Percentiles rank a stretch among this genome's conserved stretches.
These are phyloP conservation scores for Bothriochloa decipiens DNA, from an alignment of 176 grass and related monocot species.

Conservation along the genomic window DNA sequence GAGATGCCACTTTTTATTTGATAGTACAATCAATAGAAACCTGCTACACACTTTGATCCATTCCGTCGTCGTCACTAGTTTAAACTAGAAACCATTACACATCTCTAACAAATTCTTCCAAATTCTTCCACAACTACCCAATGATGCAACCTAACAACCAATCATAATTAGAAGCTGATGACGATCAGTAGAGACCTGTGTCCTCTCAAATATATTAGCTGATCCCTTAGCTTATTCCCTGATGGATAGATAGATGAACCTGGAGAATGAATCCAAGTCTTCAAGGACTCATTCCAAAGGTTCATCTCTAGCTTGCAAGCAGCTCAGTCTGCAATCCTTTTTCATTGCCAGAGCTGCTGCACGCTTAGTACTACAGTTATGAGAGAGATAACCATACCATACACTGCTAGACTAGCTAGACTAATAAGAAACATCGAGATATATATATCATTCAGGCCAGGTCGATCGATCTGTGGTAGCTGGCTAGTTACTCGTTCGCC, in stretches of 20 bases:
- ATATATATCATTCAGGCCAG: neutral
- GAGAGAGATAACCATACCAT: slow-evolving; percentile 39
- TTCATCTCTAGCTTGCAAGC: slow-evolving; percentile 59
- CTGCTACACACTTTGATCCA: slow-evolving; percentile 64
- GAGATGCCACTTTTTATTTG: slow-evolving; percentile 50
- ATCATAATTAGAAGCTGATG: slow-evolving; percentile 42
- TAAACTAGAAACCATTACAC: slow-evolving; percentile 42
- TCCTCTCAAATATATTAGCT: slow-evolving; percentile 30
- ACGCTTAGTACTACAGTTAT: slow-evolving; percentile 8
- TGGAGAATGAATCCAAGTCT: slow-evolving; percentile 73
- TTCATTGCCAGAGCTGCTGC: slow-evolving; percentile 16
- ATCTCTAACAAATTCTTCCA: slow-evolving; percentile 50
- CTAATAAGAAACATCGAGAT: slow-evolving; percentile 3
- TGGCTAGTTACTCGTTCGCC: neutral
- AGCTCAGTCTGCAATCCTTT: slow-evolving; percentile 31
- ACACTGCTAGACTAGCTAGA: slow-evolving; percentile 22
- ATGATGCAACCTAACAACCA: slow-evolving; percentile 63
- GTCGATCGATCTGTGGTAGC: slow-evolving; percentile 19
- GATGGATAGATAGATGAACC: slow-evolving; percentile 58
- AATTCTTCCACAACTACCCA: slow-evolving; percentile 48
- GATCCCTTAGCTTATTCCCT: slow-evolving; percentile 47
- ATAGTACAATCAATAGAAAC: slow-evolving; percentile 53
- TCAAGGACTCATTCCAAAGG: slow-evolving; percentile 79
- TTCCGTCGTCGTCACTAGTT: slow-evolving; percentile 26
- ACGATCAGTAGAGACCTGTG: slow-evolving; percentile 28